Evolutionary conservation across 2,329 filamentous ascomycete species (phyloP).

Genomic region (Sporothrix brunneoviolacea): DNA sequence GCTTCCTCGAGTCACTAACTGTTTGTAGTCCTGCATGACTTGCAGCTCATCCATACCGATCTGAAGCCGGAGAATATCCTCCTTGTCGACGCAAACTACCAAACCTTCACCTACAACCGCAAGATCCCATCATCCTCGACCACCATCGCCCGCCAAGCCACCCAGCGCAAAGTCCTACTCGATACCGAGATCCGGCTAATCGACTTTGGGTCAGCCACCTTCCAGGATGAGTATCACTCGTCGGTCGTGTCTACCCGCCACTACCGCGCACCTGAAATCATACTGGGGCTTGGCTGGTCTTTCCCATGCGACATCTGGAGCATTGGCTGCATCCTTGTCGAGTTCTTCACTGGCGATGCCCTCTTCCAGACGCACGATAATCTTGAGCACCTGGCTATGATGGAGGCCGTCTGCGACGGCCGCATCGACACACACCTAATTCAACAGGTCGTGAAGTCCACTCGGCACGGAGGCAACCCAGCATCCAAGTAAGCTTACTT

Average conservation of each 20-base stretch:
- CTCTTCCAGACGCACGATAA: constrained; percentile 69
- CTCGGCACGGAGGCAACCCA: constrained; percentile 50
- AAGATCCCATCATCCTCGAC: constrained; percentile 62
- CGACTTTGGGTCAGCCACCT: constrained; percentile 66
- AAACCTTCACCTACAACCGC: constrained; percentile 65
- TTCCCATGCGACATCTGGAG: constrained; percentile 69
- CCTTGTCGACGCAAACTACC: constrained; percentile 57
- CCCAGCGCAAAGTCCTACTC: constrained; percentile 56
- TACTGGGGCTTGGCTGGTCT: constrained; percentile 64
- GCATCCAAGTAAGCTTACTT: constrained; percentile 64
- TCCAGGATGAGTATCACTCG: constrained; percentile 67
- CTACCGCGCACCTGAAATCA: constrained; percentile 65
- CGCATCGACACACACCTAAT: constrained; percentile 55
- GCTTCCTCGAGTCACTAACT: not conserved
- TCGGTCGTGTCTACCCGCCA: constrained; percentile 65
- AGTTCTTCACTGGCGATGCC: constrained; percentile 65
- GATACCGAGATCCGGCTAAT: constrained; percentile 65
- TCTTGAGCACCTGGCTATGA: constrained; percentile 68
- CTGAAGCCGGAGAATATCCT: constrained; percentile 66
- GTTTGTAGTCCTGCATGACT: constrained; percentile 75
- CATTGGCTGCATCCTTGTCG: constrained; percentile 65
- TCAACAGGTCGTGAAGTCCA: constrained; percentile 49
- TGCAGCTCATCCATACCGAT: constrained; percentile 93
- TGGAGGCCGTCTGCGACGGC: constrained; percentile 59
- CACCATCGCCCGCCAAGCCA: constrained; percentile 53